phyloP scores from a whole-genome alignment of 768 basidiomycete species.

The Lentinula detonsa region DNA sequence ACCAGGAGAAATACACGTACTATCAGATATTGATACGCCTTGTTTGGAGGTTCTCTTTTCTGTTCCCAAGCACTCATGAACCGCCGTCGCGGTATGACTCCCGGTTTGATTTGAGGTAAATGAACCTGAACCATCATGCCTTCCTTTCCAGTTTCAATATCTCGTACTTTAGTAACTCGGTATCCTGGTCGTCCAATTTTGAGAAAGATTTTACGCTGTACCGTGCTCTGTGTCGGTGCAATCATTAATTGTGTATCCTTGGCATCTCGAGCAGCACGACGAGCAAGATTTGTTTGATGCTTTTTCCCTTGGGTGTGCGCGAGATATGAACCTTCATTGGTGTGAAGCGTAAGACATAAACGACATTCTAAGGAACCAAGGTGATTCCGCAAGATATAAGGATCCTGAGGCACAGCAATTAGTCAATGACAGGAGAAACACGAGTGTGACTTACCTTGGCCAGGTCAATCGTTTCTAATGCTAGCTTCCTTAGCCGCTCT shows the following conservation, averaged over 20 bases:
- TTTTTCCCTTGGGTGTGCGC: conserved; percentile 99
- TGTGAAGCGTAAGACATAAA: conserved; percentile 94
- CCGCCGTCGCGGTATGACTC: conserved; percentile 75
- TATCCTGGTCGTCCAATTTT: conserved; percentile 97
- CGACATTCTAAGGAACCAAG: conserved; percentile 98
- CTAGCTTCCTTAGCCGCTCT: conserved; percentile 91
- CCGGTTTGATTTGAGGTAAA: conserved; percentile 88
- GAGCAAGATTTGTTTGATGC: conserved; percentile 96
- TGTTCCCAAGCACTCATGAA: conserved; percentile 99
- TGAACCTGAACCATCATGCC: conserved; percentile 98
- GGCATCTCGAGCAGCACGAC: conserved; percentile 94
- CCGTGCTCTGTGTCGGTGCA: conserved; percentile 68
- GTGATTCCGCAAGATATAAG: conserved; percentile 98
- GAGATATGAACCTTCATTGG: conserved; percentile 99
- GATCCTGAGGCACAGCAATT: conserved; percentile 54
- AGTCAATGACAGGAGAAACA: conserved; percentile 4
- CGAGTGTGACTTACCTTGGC: conserved; percentile 63
- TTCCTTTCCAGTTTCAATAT: conserved; percentile 84
- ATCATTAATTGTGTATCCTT: conserved; percentile 92
- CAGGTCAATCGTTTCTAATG: conserved; percentile 94
- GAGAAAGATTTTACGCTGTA: conserved; percentile 91
- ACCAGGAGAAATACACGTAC: conserved; percentile 42
- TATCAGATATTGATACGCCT: conserved; percentile 95
- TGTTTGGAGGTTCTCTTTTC: conserved; percentile 89
- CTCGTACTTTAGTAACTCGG: conserved; percentile 94